phyloP scores from a whole-genome alignment of 768 basidiomycete species.

The Lactarius vividus region DNA sequence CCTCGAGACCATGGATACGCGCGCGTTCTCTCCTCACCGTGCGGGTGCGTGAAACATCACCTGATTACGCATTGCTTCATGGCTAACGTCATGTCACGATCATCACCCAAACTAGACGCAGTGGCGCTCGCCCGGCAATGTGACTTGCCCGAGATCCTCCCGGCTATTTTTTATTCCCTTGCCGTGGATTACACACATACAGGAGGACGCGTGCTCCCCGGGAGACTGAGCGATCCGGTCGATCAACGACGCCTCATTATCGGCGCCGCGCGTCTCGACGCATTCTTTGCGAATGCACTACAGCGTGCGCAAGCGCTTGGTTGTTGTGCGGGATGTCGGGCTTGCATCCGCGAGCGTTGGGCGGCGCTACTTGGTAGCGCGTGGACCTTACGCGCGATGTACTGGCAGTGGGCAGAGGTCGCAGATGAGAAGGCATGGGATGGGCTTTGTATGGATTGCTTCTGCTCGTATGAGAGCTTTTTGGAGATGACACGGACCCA shows the following conservation, averaged over 20 bases:
- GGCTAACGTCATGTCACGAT: constrained; percentile 5
- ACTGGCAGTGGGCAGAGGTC: background rate
- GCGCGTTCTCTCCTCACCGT: constrained; percentile 34
- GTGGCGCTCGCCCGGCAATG: constrained; percentile 38
- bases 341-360: constrained; percentile 1
- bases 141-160: constrained; percentile 38
- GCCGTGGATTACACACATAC: constrained; percentile 27
- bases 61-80: background rate
- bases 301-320: constrained; percentile 2
- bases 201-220: background rate
- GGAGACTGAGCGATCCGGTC: background rate
- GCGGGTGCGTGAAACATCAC: constrained; percentile 29
- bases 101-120: constrained; percentile 31
- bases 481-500: constrained; percentile 3
- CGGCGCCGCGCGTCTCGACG: constrained; percentile 2
- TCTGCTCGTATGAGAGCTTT: constrained; percentile 7
- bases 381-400: constrained; percentile 7
- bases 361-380: background rate
- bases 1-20: constrained; percentile 32
- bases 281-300: background rate
- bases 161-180: constrained; percentile 42
- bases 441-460: constrained; percentile 5
- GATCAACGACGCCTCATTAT: background rate
- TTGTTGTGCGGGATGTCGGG: background rate
- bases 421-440: constrained; percentile 1